Percentiles rank a stretch among this genome's conserved stretches.
These are phyloP conservation scores for Ramaria sp. DNA, from an alignment of 768 basidiomycete species.

Conservation along the genomic window DNA sequence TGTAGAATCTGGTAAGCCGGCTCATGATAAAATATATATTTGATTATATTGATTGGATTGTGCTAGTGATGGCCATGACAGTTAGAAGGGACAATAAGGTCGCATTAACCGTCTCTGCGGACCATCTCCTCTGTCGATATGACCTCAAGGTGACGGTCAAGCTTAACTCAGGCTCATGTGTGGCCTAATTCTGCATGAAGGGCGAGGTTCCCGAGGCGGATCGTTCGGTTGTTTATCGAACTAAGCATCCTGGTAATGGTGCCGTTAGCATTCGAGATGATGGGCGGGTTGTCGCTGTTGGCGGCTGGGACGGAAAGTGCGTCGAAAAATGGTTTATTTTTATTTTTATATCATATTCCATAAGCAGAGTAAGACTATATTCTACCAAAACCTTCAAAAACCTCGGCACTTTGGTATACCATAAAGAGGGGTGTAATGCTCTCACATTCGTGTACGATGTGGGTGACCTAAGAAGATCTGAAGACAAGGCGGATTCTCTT, in stretches of 20 bases:
- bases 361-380: constrained; percentile 63
- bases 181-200: not conserved
- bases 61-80: constrained; percentile 75
- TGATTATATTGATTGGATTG: not conserved
- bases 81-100: constrained; percentile 47
- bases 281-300: constrained; percentile 74
- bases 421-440: constrained; percentile 67
- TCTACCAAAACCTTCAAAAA: constrained; percentile 71
- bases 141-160: constrained; percentile 37
- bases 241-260: constrained; percentile 72
- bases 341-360: not conserved
- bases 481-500: constrained; percentile 12
- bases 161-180: not conserved
- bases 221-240: constrained; percentile 32
- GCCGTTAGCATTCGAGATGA: constrained; percentile 66
- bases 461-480: not conserved
- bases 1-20: constrained; percentile 53
- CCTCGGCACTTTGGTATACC: constrained; percentile 76
- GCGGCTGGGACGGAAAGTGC: constrained; percentile 91
- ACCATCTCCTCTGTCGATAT: constrained; percentile 64
- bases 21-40: not conserved
- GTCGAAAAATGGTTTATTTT: constrained; percentile 18
- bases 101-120: constrained; percentile 77
- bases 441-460: constrained; percentile 48
- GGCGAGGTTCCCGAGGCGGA: constrained; percentile 13